Evolutionary conservation across 305 asterid genomes (phyloP).

Genomic region (Fraxinus sp.): DNA sequence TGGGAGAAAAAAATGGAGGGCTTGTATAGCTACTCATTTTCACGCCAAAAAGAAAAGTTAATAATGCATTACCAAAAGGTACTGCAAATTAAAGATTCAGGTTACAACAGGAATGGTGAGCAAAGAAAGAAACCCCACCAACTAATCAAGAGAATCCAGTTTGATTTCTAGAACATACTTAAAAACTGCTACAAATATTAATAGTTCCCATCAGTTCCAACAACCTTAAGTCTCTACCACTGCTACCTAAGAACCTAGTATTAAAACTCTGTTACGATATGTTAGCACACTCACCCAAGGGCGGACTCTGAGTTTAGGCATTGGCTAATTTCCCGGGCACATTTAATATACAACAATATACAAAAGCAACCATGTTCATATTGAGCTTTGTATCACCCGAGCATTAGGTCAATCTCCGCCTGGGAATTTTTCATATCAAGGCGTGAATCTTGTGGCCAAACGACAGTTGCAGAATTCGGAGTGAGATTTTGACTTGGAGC

Average conservation of each 20-base stretch:
- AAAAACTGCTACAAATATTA: constrained; percentile 20
- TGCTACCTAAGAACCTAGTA: constrained; percentile 15
- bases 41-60: background rate
- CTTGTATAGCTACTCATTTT: background rate
- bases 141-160: background rate
- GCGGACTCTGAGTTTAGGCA: background rate
- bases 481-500: constrained; percentile 40
- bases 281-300: constrained; percentile 19
- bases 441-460: constrained; percentile 61
- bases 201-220: constrained; percentile 1
- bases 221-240: constrained; percentile 15
- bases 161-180: background rate
- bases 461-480: constrained; percentile 42
- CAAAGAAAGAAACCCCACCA: constrained; percentile 8
- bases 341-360: background rate
- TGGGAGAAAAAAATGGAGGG: no score
- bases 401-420: constrained; percentile 74
- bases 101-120: background rate
- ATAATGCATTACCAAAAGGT: background rate
- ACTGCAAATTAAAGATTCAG: background rate
- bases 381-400: constrained; percentile 59
- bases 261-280: constrained; percentile 9
- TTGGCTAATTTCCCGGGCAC: background rate
- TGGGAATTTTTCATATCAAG: constrained; percentile 52
- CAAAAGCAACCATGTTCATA: constrained; percentile 37